Evolutionary conservation across 1,284 basidiomycete genomes (phyloP).

Genomic region (Boletus mariae): DNA sequence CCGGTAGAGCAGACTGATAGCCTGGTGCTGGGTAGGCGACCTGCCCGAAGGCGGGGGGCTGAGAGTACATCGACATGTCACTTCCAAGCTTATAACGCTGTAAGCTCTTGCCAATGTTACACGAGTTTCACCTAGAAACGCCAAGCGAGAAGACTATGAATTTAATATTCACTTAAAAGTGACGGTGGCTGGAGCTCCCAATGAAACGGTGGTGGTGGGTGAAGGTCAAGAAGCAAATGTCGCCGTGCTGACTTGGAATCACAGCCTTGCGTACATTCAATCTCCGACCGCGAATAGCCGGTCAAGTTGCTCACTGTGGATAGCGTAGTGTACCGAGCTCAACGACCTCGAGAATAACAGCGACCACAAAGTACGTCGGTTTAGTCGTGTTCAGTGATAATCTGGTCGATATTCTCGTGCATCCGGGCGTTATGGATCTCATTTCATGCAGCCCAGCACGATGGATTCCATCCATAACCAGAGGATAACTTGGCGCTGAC

Average conservation of each 20-base stretch:
- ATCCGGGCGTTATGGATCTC: background rate
- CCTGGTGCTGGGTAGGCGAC: constrained; percentile 35
- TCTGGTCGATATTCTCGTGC: background rate
- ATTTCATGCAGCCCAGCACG: constrained; percentile 8
- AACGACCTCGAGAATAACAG: constrained; percentile 25
- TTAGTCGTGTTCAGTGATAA: background rate
- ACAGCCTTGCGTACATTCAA: constrained; percentile 23
- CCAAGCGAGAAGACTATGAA: constrained; percentile 35
- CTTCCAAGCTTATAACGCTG: constrained; percentile 33
- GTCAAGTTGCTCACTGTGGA: constrained; percentile 2
- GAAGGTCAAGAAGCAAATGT: constrained; percentile 36
- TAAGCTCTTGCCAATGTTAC: constrained; percentile 29
- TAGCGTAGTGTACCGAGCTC: constrained; percentile 5
- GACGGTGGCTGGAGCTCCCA: constrained; percentile 33
- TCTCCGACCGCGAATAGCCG: constrained; percentile 34
- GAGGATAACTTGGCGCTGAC: constrained; percentile 24
- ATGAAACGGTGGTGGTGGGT: constrained; percentile 48
- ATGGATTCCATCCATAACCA: constrained; percentile 30
- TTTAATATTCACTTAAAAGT: constrained; percentile 39
- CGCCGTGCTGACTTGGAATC: constrained; percentile 24
- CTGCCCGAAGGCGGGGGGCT: constrained; percentile 41
- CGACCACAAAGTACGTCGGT: constrained; percentile 28
- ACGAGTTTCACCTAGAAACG: constrained; percentile 30
- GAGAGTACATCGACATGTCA: constrained; percentile 50
- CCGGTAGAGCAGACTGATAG: constrained; percentile 41